Conservation (phyloP, 75 land plant genomes). For the Cupressus sempervirens region DNA sequence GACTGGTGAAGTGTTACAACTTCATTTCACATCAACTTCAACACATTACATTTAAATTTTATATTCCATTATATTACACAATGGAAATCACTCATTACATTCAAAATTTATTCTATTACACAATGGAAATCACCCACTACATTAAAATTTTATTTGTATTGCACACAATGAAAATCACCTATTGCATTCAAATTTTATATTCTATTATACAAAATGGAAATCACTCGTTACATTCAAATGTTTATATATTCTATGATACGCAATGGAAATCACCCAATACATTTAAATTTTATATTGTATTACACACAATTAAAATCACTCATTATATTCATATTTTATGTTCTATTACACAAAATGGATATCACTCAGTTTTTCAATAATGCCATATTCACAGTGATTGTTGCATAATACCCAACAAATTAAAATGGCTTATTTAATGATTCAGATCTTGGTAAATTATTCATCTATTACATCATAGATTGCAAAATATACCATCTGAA, state of each 20-base stretch:
- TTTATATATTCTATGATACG: not conserved
- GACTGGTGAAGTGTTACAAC: not conserved
- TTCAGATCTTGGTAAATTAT: too few species aligned
- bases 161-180: too few species aligned
- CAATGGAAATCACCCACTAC: too few species aligned
- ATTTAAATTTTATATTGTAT: too few species aligned
- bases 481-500: not conserved
- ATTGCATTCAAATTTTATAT: too few species aligned
- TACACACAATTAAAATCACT: too few species aligned
- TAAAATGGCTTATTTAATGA: not conserved
- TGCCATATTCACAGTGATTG: not conserved
- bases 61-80: too few species aligned
- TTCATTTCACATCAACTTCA: not conserved
- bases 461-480: too few species aligned
- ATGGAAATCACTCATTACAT: not conserved
- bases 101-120: too few species aligned
- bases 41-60: not conserved
- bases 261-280: not conserved
- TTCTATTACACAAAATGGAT: not conserved
- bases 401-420: not conserved
- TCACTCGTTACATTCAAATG: not conserved
- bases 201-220: too few species aligned
- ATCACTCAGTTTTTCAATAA: not conserved
- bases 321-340: not conserved
- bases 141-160: too few species aligned